phyloP scores from a whole-genome alignment of 169 alveolate genomes.

The Plasmodium berghei region DNA sequence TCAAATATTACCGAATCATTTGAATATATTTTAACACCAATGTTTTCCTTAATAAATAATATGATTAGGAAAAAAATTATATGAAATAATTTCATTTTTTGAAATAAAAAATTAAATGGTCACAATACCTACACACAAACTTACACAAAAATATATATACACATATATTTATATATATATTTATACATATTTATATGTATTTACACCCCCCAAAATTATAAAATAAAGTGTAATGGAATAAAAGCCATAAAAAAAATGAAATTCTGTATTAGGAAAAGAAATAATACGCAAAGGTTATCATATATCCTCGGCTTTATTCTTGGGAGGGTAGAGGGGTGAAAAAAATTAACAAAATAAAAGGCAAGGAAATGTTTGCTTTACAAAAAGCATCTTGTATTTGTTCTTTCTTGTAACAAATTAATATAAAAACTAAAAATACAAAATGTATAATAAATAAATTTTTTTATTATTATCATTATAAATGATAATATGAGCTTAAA shows the following conservation, averaged over 20 bases:
- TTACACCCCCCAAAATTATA: background rate
- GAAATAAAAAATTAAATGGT: slow-evolving; percentile 5
- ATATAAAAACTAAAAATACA: background rate
- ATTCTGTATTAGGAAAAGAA: background rate
- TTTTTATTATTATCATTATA: slow-evolving; percentile 38
- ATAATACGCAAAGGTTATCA: background rate
- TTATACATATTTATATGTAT: background rate
- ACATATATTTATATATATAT: background rate
- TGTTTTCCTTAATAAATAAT: slow-evolving; percentile 63
- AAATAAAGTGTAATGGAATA: slow-evolving; percentile 15
- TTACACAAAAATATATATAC: slow-evolving; percentile 5
- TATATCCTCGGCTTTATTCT: slow-evolving; percentile 14
- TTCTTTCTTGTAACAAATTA: slow-evolving; percentile 18
- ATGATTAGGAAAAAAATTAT: slow-evolving; percentile 51
- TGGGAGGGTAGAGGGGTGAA: background rate
- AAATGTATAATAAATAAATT: slow-evolving; percentile 11
- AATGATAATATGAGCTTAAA: slow-evolving; percentile 18
- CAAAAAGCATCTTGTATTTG: slow-evolving; percentile 50
- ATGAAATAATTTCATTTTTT: slow-evolving; percentile 58
- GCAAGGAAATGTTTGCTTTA: slow-evolving; percentile 16
- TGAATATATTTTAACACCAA: slow-evolving; percentile 52
- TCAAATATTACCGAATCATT: slow-evolving; percentile 75
- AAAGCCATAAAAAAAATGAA: background rate
- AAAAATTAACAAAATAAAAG: slow-evolving; percentile 18
- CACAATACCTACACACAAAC: slow-evolving; percentile 1